A percentile compares a stretch with the other conserved stretches of the same genome.
Conservation (phyloP, 306 rosid species). For the Gastrolobium villosum region DNA sequence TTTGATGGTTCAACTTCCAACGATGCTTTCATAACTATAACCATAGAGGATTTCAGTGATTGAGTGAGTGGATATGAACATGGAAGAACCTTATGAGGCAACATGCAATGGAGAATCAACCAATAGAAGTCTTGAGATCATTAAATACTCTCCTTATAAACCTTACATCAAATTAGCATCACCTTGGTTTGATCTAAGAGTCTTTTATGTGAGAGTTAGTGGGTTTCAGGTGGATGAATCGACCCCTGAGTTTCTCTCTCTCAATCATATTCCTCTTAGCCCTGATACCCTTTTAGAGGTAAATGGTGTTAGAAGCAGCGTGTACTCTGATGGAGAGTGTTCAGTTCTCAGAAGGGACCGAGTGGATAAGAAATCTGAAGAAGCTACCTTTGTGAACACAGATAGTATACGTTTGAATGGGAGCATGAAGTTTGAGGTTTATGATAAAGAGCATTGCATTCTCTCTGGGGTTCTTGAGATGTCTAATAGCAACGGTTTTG, state of each 20-base stretch:
- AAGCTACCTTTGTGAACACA: constrained; percentile 88
- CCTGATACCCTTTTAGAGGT: constrained; percentile 87
- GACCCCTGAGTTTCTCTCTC: constrained; percentile 76
- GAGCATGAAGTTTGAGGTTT: constrained; percentile 83
- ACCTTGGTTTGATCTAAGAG: constrained; percentile 89
- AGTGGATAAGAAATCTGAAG: constrained; percentile 87
- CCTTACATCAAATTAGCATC: constrained; percentile 63
- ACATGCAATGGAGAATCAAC: constrained; percentile 55
- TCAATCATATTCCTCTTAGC: constrained; percentile 78
- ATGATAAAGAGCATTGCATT: constrained; percentile 73
- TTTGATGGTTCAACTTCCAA: constrained; percentile 32
- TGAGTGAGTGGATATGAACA: constrained; percentile 63
- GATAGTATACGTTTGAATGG: constrained; percentile 83
- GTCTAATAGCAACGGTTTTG: constrained; percentile 66
- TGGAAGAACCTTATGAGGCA: constrained; percentile 65
- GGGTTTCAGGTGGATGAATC: constrained; percentile 76
- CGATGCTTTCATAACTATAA: constrained; percentile 41
- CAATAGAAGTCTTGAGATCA: constrained; percentile 64
- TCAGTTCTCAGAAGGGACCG: constrained; percentile 89
- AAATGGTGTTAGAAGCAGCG: constrained; percentile 80
- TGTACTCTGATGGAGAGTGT: constrained; percentile 70
- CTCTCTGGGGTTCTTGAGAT: constrained; percentile 82
- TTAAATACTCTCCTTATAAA: constrained; percentile 72
- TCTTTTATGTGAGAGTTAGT: constrained; percentile 83
- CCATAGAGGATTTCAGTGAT: constrained; percentile 53